Percentiles rank a stretch among this genome's conserved stretches.
Evolutionary conservation across 1,284 basidiomycete genomes (phyloP).

Genomic region (Gomphus bonarii): DNA sequence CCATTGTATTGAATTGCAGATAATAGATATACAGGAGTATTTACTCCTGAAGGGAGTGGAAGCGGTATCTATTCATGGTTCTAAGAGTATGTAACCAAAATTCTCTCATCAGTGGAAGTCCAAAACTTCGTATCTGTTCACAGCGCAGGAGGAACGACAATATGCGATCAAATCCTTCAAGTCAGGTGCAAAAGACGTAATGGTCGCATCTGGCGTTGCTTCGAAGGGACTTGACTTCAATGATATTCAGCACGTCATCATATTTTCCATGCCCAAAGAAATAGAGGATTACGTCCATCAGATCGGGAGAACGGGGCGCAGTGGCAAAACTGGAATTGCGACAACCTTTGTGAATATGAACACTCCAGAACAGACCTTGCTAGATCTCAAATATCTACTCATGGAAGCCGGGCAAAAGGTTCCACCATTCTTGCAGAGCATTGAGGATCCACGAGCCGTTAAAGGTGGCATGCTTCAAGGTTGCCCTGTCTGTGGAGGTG

Average conservation of each 20-base stretch:
- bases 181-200: constrained; percentile 93
- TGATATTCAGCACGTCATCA: constrained; percentile 96
- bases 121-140: not conserved
- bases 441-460: constrained; percentile 84
- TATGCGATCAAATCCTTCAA: constrained; percentile 99
- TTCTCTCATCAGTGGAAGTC: not conserved
- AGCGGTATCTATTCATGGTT: constrained; percentile 97
- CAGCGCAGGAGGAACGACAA: constrained; percentile 97
- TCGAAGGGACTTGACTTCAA: constrained; percentile 98
- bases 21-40: constrained; percentile 93
- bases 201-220: constrained; percentile 97
- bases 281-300: constrained; percentile 99
- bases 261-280: constrained; percentile 99
- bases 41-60: constrained; percentile 94
- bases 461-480: constrained; percentile 73
- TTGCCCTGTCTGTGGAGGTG: constrained; percentile 94
- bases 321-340: constrained; percentile 98
- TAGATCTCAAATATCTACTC: constrained; percentile 95
- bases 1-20: constrained; percentile 8
- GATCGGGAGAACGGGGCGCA: constrained; percentile 95
- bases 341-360: constrained; percentile 99
- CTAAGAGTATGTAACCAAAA: constrained; percentile 59
- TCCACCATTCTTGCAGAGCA: constrained; percentile 86
- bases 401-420: constrained; percentile 99
- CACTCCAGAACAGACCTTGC: constrained; percentile 88